These are phyloP conservation scores for Verbena officinalis DNA, from an alignment of 257 asterid species.

Conservation along the genomic window DNA sequence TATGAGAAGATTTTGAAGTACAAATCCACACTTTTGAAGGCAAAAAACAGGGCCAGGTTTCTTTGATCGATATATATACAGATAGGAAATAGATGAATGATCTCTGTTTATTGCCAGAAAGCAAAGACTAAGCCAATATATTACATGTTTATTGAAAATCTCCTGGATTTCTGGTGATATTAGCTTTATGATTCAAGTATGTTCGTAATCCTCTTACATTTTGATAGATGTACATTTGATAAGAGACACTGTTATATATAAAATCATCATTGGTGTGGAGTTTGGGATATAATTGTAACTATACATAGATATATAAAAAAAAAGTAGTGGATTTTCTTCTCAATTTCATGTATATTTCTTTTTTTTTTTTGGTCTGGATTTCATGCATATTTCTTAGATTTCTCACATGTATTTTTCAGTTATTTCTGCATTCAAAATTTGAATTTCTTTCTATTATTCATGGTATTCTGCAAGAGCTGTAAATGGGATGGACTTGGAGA, in stretches of 20 bases:
- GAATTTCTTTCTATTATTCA: too few species aligned
- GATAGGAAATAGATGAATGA: not conserved
- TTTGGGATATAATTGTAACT: slow-evolving; percentile 40
- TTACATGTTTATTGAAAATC: slow-evolving; percentile 2
- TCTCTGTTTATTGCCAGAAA: slow-evolving; percentile 2
- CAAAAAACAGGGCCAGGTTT: not conserved
- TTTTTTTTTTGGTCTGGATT: too few species aligned
- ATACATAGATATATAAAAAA: slow-evolving; percentile 24
- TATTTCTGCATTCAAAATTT: too few species aligned
- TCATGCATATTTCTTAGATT: not conserved
- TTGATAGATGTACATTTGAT: slow-evolving; percentile 37
- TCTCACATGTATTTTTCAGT: too few species aligned
- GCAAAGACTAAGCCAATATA: not conserved
- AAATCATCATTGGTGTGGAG: slow-evolving; percentile 22
- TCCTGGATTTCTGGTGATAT: not conserved
- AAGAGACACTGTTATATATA: slow-evolving; percentile 14
- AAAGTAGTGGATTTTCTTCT: slow-evolving; percentile 9
- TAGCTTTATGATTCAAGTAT: not conserved
- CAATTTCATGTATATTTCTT: not conserved
- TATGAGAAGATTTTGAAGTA: slow-evolving; percentile 34
- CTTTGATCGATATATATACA: not conserved
- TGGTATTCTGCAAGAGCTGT: too few species aligned
- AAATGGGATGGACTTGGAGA: too few species aligned
- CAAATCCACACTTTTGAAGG: not conserved
- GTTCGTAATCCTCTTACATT: too few species aligned